phyloP scores from a whole-genome alignment of 352 stramenopile species.

The Phytophthora pinifolia region DNA sequence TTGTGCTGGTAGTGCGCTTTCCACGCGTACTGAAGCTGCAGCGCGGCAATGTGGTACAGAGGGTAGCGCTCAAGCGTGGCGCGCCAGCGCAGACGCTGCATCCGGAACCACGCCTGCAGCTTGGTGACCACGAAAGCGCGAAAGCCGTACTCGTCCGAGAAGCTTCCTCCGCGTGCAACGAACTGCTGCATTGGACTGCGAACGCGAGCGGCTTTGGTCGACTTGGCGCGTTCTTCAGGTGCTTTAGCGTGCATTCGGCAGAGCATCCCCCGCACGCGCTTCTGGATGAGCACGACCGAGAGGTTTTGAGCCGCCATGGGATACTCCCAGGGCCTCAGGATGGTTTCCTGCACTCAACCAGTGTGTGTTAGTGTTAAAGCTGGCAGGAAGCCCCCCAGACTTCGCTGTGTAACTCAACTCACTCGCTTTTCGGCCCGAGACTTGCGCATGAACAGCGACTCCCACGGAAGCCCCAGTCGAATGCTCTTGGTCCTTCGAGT shows the following conservation, averaged over 20 bases:
- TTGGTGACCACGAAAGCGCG: constrained; percentile 54
- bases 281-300: constrained; percentile 77
- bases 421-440: constrained; percentile 63
- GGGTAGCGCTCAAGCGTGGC: constrained; percentile 55
- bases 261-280: constrained; percentile 65
- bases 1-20: constrained; percentile 52
- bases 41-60: constrained; percentile 84
- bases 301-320: constrained; percentile 85
- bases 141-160: constrained; percentile 60
- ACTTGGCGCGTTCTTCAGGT: constrained; percentile 1
- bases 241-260: constrained; percentile 28
- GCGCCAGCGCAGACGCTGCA: constrained; percentile 41
- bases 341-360: constrained; percentile 44
- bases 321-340: constrained; percentile 70
- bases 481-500: constrained; percentile 38
- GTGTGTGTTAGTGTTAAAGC: background rate
- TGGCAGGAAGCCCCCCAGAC: background rate
- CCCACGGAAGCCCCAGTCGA: constrained; percentile 40
- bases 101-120: constrained; percentile 78
- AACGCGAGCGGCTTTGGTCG: constrained; percentile 1
- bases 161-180: constrained; percentile 48
- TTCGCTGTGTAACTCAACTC: no score
- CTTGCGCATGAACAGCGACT: constrained; percentile 84
- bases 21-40: constrained; percentile 84
- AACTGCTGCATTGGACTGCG: constrained; percentile 75